phyloP scores from a whole-genome alignment of 805 yeast genomes.

The Jamesozyma gamospora region DNA sequence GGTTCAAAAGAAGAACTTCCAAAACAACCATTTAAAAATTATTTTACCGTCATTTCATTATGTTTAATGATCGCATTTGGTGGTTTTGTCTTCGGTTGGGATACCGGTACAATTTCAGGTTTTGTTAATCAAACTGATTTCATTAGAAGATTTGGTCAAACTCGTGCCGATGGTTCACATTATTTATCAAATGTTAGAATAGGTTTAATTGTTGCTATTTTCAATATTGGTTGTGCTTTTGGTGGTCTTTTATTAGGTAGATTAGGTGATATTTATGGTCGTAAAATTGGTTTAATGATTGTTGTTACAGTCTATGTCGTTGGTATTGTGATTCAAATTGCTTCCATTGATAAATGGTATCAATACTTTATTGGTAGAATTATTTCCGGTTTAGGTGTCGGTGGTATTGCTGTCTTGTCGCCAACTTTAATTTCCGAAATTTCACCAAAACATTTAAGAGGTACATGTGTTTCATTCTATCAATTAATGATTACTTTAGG shows the following conservation, averaged over 20 bases:
- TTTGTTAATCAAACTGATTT: conserved; percentile 1
- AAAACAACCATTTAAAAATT: background rate
- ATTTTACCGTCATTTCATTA: background rate
- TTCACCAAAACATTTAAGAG: conserved; percentile 1
- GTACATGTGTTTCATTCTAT: background rate
- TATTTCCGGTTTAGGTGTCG: conserved; percentile 1
- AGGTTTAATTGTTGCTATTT: background rate
- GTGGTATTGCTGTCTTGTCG: conserved; percentile 1
- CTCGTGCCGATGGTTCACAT: background rate
- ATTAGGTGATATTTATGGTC: conserved; percentile 1
- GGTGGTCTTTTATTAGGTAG: background rate
- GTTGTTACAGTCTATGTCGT: background rate
- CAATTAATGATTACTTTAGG: conserved; percentile 1
- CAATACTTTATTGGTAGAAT: conserved; percentile 1
- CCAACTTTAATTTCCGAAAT: conserved; percentile 1
- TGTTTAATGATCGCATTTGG: conserved; percentile 2
- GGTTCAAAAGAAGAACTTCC: background rate
- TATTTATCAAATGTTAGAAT: conserved; percentile 1
- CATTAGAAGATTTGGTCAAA: conserved; percentile 1
- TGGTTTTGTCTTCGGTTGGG: conserved; percentile 1
- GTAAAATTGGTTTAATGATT: background rate
- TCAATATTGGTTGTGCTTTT: conserved; percentile 1
- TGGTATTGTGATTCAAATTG: background rate
- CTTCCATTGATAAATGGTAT: conserved; percentile 1
- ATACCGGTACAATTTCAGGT: conserved; percentile 1